Percentiles rank a stretch among this genome's conserved stretches.
Conservation (phyloP, 768 basidiomycete genomes). For the Leccinellum rugosiceps region DNA sequence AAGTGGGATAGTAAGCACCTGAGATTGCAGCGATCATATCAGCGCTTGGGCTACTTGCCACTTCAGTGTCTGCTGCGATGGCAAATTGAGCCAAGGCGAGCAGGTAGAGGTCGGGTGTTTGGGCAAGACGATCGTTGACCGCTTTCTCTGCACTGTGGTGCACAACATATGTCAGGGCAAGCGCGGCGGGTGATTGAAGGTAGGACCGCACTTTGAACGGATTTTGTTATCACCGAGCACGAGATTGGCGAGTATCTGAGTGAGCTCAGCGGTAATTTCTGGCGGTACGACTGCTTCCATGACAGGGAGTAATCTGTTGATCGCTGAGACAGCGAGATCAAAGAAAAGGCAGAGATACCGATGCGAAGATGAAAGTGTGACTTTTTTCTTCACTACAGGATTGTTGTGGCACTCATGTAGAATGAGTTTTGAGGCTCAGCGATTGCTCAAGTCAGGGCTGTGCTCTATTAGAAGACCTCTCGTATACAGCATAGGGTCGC, state of each 20-base stretch:
- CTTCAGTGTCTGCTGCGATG: constrained; percentile 72
- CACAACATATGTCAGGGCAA: constrained; percentile 9
- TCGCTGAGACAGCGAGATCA: constrained; percentile 1
- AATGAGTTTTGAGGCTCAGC: too few relatives aligned
- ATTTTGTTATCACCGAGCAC: constrained; percentile 84
- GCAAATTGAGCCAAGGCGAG: constrained; percentile 79
- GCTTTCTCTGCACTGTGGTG: constrained; percentile 66
- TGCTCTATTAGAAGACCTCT: too few relatives aligned
- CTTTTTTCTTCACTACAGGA: too few relatives aligned
- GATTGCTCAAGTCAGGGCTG: too few relatives aligned
- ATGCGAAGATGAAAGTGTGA: too few relatives aligned
- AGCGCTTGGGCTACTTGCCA: constrained; percentile 46
- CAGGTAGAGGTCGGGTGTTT: constrained; percentile 76
- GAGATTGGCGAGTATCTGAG: constrained; percentile 81
- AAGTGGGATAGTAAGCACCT: constrained; percentile 8
- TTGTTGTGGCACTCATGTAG: too few relatives aligned
- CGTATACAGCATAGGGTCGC: too few relatives aligned
- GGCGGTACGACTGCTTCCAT: constrained; percentile 42
- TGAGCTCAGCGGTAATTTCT: constrained; percentile 72
- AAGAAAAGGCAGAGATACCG: too few relatives aligned
- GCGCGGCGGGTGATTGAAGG: neutral
- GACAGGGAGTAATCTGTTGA: neutral
- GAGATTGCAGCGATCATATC: neutral
- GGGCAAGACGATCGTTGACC: constrained; percentile 75
- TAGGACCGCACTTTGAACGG: constrained; percentile 52